Conservation (phyloP, 2,329 filamentous ascomycete genomes). For the Stemphylium lycopersici region DNA sequence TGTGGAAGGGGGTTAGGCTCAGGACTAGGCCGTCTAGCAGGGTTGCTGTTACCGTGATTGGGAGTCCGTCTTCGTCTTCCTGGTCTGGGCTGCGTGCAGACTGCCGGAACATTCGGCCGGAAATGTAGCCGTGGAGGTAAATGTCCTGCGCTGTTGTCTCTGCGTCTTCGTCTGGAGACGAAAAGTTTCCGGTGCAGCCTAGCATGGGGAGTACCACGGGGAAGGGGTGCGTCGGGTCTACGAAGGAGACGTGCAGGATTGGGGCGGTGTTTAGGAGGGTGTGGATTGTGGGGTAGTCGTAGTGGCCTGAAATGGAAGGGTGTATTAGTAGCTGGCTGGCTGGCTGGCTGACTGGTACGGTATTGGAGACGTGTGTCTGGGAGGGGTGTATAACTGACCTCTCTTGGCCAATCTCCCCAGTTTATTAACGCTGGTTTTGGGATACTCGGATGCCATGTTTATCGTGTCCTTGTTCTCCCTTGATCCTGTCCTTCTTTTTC, state of each 20-base stretch:
- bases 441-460: slow-evolving; percentile 26
- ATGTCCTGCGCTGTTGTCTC: slow-evolving; percentile 48
- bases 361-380: too few relatives aligned
- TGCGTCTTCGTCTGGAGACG: slow-evolving; percentile 65
- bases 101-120: slow-evolving; percentile 65
- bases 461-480: not conserved
- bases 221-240: slow-evolving; percentile 60
- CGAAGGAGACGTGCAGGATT: slow-evolving; percentile 47
- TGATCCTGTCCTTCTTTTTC: too few relatives aligned
- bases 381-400: slow-evolving; percentile 25
- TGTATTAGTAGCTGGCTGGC: too few relatives aligned
- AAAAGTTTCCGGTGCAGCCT: slow-evolving; percentile 44
- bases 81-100: not conserved
- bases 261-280: slow-evolving; percentile 39
- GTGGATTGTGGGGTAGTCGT: slow-evolving; percentile 47
- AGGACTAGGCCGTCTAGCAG: slow-evolving; percentile 45
- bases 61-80: not conserved
- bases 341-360: too few relatives aligned
- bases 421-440: slow-evolving; percentile 37
- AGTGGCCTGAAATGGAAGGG: too few relatives aligned
- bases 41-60: slow-evolving; percentile 8
- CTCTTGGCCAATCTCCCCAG: slow-evolving; percentile 37
- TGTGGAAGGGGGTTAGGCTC: slow-evolving; percentile 44
- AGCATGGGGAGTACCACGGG: slow-evolving; percentile 49
- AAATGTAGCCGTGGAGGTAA: slow-evolving; percentile 46